A percentile compares a stretch with the other conserved stretches of the same genome.
These are phyloP conservation scores for Phytopythium helicoides DNA, from an alignment of 352 stramenopile species.

Conservation along the genomic window DNA sequence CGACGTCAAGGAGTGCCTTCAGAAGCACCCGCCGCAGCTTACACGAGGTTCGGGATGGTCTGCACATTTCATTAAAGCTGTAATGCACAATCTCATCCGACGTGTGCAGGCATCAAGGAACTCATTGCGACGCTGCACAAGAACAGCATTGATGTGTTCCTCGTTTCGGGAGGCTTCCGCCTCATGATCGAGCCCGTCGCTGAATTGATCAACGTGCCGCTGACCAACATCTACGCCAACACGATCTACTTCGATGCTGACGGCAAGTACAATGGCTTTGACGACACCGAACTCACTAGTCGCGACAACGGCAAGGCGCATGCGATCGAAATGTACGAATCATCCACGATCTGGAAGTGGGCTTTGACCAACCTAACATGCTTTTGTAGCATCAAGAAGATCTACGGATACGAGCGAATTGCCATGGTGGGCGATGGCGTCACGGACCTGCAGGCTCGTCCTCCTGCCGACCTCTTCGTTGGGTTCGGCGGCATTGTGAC, in stretches of 20 bases:
- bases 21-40: slow-evolving; percentile 89
- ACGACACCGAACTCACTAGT: slow-evolving; percentile 93
- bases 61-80: slow-evolving; percentile 2
- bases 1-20: slow-evolving; percentile 90
- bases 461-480: slow-evolving; percentile 96
- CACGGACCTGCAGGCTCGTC: slow-evolving; percentile 97
- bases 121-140: slow-evolving; percentile 90
- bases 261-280: slow-evolving; percentile 92
- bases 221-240: slow-evolving; percentile 97
- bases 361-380: no score
- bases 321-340: slow-evolving; percentile 64
- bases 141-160: slow-evolving; percentile 93
- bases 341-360: neutral
- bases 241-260: slow-evolving; percentile 93
- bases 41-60: slow-evolving; percentile 51
- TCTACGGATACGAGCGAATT: slow-evolving; percentile 91
- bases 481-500: slow-evolving; percentile 97
- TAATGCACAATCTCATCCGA: neutral
- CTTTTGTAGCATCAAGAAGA: slow-evolving; percentile 87
- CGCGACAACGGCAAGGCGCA: slow-evolving; percentile 77
- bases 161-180: slow-evolving; percentile 98
- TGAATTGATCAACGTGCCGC: slow-evolving; percentile 73
- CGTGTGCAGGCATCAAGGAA: slow-evolving; percentile 64
- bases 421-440: slow-evolving; percentile 99
- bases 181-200: slow-evolving; percentile 98